A percentile compares a stretch with the other conserved stretches of the same genome.
Evolutionary conservation across 148 eudicot genomes (phyloP).

Genomic region (Camellia sinensis): DNA sequence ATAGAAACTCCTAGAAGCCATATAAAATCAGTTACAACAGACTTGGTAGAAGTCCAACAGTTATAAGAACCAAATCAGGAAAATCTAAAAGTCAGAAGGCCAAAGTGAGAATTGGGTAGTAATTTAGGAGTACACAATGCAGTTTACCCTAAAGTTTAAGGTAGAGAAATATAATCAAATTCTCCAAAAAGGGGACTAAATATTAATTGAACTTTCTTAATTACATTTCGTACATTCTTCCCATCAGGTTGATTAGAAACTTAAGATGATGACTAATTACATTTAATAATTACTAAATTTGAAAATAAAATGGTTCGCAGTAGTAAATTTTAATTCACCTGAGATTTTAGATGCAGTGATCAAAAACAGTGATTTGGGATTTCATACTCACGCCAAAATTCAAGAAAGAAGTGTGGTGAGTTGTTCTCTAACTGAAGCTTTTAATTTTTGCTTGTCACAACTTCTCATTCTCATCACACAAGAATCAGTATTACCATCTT

Average conservation of each 20-base stretch:
- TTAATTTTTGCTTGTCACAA: background rate
- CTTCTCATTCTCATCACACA: constrained; percentile 6
- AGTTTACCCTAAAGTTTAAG: no score
- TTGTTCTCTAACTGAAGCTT: background rate
- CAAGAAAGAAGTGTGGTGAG: background rate
- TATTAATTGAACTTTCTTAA: background rate
- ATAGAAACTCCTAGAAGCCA: constrained; percentile 55
- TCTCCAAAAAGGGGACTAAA: background rate
- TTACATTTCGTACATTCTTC: background rate
- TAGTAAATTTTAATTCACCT: background rate
- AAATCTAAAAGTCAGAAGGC: no score
- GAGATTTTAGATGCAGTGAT: background rate
- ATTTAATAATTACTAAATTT: background rate
- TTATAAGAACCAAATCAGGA: no score
- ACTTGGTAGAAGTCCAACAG: background rate
- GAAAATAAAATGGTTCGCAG: background rate
- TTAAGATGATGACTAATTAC: background rate
- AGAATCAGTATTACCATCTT: background rate
- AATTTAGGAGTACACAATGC: no score
- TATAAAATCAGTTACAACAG: constrained; percentile 4
- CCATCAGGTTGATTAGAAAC: background rate
- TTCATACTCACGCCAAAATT: background rate
- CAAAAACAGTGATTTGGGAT: background rate
- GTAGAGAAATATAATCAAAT: no score
- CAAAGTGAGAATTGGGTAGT: no score